phyloP scores from a whole-genome alignment of 805 yeast species.

The Ascoidea asiatica region DNA sequence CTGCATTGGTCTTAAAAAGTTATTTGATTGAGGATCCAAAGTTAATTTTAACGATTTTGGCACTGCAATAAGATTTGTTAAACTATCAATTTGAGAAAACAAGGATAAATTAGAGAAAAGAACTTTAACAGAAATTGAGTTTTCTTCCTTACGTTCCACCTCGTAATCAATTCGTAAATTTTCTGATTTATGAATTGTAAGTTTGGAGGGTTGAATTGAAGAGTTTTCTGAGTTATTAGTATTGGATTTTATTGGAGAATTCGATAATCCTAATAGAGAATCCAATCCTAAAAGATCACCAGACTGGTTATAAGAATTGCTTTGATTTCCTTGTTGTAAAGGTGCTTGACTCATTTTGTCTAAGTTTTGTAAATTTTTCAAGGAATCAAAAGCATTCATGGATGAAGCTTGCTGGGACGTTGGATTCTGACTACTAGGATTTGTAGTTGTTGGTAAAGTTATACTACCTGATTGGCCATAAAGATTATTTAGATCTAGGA shows the following conservation, averaged over 20 bases:
- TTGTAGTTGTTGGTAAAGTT: constrained; percentile 19
- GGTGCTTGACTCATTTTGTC: constrained; percentile 7
- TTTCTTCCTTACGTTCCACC: constrained; percentile 18
- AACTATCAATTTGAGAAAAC: constrained; percentile 26
- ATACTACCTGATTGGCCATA: constrained; percentile 44
- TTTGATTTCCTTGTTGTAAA: constrained; percentile 10
- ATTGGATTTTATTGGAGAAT: constrained; percentile 12
- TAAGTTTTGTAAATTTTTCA: constrained; percentile 8
- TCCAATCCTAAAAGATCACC: constrained; percentile 10
- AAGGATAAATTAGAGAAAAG: constrained; percentile 36
- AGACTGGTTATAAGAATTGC: too few species aligned
- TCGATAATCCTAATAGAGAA: constrained; percentile 4
- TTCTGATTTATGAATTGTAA: constrained; percentile 27
- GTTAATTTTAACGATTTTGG: constrained; percentile 47
- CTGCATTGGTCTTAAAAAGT: constrained; percentile 32
- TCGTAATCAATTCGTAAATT: constrained; percentile 36
- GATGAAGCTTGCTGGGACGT: constrained; percentile 11
- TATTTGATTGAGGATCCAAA: constrained; percentile 50
- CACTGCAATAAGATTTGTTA: constrained; percentile 56
- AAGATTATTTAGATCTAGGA: not conserved
- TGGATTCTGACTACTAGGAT: constrained; percentile 15
- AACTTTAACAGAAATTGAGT: constrained; percentile 28
- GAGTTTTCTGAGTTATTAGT: constrained; percentile 5
- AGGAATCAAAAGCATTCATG: constrained; percentile 8
- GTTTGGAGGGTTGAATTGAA: constrained; percentile 13